These are phyloP conservation scores for Quercus phellos DNA, from an alignment of 331 rosid genomes.

Conservation along the genomic window DNA sequence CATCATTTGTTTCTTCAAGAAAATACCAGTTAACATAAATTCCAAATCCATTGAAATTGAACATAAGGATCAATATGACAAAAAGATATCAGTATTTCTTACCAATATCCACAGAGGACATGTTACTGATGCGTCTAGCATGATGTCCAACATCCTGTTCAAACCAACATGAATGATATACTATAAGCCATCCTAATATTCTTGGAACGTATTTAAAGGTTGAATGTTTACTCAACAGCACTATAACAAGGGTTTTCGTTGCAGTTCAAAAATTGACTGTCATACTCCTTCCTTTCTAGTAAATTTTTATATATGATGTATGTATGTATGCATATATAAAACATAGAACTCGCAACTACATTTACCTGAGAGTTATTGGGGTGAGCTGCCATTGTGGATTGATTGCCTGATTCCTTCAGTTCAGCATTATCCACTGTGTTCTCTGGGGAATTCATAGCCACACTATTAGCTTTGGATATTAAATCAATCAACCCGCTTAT, in stretches of 20 bases:
- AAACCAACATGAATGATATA: slow-evolving; percentile 6
- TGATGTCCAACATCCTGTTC: slow-evolving; percentile 79
- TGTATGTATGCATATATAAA: background rate
- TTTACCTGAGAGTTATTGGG: slow-evolving; percentile 52
- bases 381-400: slow-evolving; percentile 54
- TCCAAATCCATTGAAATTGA: slow-evolving; percentile 2
- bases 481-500: slow-evolving; percentile 1
- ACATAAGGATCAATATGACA: background rate
- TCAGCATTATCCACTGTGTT: slow-evolving; percentile 34
- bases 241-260: background rate
- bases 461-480: slow-evolving; percentile 15
- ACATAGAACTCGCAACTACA: background rate
- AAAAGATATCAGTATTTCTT: slow-evolving; percentile 16
- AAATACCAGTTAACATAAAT: slow-evolving; percentile 15
- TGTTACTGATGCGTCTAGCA: slow-evolving; percentile 85
- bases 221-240: background rate
- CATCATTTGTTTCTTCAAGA: slow-evolving; percentile 70
- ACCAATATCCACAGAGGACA: slow-evolving; percentile 92
- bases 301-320: background rate
- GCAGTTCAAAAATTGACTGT: background rate
- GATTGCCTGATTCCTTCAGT: slow-evolving; percentile 36
- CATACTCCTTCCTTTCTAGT: background rate
- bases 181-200: background rate
- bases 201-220: background rate
- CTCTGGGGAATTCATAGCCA: slow-evolving; percentile 37